These are phyloP conservation scores for Syzygium oleosum DNA, from an alignment of 345 rosid genomes.

Conservation along the genomic window DNA sequence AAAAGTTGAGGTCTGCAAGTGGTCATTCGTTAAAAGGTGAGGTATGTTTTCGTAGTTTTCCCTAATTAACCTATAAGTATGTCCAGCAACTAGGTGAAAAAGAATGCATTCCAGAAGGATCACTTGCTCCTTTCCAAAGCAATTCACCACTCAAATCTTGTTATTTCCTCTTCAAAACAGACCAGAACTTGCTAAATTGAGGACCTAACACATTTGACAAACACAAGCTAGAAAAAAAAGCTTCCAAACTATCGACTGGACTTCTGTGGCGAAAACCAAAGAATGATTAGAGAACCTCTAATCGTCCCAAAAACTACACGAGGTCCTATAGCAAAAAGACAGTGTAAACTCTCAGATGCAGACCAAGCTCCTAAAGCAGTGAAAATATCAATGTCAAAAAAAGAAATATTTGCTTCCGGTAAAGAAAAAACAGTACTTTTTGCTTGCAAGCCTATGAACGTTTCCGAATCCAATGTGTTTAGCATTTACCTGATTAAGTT, in stretches of 20 bases:
- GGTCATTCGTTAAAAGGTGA: background rate
- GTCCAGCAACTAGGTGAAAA: background rate
- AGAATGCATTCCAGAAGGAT: background rate
- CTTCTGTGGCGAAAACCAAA: background rate
- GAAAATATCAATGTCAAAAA: background rate
- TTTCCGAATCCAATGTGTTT: background rate
- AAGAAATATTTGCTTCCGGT: background rate
- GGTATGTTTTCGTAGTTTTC: background rate
- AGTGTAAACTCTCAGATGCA: background rate
- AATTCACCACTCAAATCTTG: background rate
- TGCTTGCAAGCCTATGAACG: background rate
- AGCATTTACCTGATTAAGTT: constrained; percentile 65
- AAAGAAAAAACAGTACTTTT: background rate
- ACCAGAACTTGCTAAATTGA: background rate
- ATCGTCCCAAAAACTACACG: background rate
- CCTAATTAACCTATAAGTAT: background rate
- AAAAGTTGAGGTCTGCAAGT: background rate
- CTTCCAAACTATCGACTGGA: background rate
- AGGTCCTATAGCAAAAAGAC: background rate
- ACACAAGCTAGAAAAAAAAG: background rate
- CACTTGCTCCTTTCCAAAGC: background rate
- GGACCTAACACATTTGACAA: background rate
- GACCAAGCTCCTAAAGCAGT: background rate
- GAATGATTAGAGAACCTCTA: background rate
- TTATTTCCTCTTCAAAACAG: background rate